phyloP scores from a whole-genome alignment of 306 rosid genomes.

The Erythrophleum fordii region DNA sequence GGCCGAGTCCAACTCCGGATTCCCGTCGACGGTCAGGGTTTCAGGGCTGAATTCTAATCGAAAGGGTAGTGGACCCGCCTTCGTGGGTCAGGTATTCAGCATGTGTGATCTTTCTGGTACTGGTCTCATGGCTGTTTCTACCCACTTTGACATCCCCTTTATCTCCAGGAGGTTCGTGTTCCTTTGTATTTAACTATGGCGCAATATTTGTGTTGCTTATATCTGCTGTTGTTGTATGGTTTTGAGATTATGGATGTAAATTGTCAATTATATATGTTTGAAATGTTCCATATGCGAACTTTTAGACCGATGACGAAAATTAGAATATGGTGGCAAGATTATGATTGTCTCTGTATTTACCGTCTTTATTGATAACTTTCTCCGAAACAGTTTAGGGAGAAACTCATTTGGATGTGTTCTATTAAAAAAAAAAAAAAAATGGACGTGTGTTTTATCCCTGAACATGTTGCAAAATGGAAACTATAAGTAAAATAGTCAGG shows the following conservation, averaged over 20 bases:
- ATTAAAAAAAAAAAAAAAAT: not conserved
- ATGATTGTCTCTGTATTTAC: not conserved
- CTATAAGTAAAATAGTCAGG: not conserved
- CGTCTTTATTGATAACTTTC: not conserved
- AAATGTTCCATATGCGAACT: not conserved
- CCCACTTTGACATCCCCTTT: slow-evolving; percentile 89
- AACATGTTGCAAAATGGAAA: not conserved
- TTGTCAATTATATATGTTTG: not conserved
- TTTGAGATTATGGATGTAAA: not conserved
- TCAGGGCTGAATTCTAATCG: slow-evolving; percentile 49
- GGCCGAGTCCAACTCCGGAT: slow-evolving; percentile 50
- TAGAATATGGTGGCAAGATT: not conserved
- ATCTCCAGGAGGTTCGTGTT: slow-evolving; percentile 70
- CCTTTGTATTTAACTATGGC: not conserved
- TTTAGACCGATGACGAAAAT: not conserved
- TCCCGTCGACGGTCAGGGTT: slow-evolving; percentile 61
- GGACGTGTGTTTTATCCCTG: not conserved
- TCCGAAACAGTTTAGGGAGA: not conserved
- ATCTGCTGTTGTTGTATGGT: not conserved
- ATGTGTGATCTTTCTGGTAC: slow-evolving; percentile 99
- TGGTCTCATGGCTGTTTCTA: slow-evolving; percentile 95
- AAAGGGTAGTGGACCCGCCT: slow-evolving; percentile 81
- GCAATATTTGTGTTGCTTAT: not conserved
- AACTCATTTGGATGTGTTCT: not conserved
- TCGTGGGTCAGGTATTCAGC: slow-evolving; percentile 97